Conservation (phyloP, 2,329 filamentous ascomycete genomes). For the Ceratocystis cacaofunesta region DNA sequence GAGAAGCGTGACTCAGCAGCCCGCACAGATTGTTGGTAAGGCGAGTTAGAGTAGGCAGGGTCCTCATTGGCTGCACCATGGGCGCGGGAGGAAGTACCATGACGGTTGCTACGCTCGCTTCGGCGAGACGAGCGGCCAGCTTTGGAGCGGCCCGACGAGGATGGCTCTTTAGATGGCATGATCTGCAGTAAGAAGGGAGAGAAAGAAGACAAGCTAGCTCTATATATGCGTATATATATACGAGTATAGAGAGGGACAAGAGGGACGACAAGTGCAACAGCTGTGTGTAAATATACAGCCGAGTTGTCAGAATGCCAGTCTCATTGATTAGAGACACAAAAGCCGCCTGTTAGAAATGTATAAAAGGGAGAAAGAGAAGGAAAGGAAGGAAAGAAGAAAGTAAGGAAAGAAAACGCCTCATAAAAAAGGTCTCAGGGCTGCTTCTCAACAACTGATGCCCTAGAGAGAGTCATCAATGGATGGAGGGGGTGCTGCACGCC, state of each 20-base stretch:
- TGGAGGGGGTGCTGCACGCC: not conserved
- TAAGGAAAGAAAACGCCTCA: constrained; percentile 3
- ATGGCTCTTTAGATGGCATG: constrained; percentile 11
- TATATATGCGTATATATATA: not conserved
- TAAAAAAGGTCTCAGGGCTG: not conserved
- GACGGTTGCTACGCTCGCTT: constrained; percentile 17
- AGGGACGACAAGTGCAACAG: no score
- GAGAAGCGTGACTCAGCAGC: constrained; percentile 32
- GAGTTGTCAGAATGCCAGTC: not conserved
- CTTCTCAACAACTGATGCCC: not conserved
- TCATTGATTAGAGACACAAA: not conserved
- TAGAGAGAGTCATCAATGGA: constrained; percentile 1
- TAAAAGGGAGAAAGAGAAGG: not conserved
- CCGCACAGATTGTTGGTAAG: constrained; percentile 20
- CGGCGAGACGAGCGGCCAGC: constrained; percentile 15
- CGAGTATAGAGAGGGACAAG: no score
- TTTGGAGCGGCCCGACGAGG: constrained; percentile 9
- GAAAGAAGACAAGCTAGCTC: not conserved
- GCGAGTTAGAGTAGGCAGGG: constrained; percentile 13
- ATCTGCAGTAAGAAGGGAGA: not conserved
- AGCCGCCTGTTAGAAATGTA: not conserved
- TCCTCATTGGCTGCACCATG: constrained; percentile 8
- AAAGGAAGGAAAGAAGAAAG: not conserved
- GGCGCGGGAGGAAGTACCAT: constrained; percentile 13
- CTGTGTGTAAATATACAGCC: not conserved